Evolutionary conservation across 2,329 filamentous ascomycete genomes (phyloP).

Genomic region (Xylaria sp.): DNA sequence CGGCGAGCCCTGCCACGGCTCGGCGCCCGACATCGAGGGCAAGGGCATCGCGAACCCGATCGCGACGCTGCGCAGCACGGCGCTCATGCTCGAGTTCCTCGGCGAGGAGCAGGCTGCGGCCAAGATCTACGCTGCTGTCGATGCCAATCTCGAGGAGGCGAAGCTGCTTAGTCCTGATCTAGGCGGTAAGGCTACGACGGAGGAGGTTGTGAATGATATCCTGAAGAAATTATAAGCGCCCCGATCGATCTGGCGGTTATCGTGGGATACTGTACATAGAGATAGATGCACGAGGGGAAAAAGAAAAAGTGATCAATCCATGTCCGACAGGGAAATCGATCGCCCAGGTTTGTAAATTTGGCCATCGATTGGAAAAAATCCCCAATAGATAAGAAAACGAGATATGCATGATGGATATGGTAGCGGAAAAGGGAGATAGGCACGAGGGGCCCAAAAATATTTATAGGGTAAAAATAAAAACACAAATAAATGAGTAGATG

Average conservation of each 20-base stretch:
- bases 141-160: constrained; percentile 87
- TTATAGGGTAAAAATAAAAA: not conserved
- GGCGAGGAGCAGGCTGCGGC: constrained; percentile 87
- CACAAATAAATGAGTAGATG: not conserved
- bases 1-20: constrained; percentile 97
- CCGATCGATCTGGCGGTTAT: no score
- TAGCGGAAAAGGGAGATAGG: no score
- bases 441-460: not conserved
- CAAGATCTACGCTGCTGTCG: constrained; percentile 90
- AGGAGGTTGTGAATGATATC: constrained; percentile 88
- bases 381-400: no score
- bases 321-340: no score
- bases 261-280: no score
- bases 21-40: constrained; percentile 94
- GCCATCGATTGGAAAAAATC: no score
- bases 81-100: constrained; percentile 96
- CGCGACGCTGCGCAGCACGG: constrained; percentile 89
- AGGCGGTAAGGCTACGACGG: constrained; percentile 85
- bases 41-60: constrained; percentile 95
- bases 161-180: constrained; percentile 88
- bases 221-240: constrained; percentile 76
- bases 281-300: no score
- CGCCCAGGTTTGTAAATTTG: not conserved
- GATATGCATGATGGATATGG: no score
- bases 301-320: no score